A percentile compares a stretch with the other conserved stretches of the same genome.
These are phyloP conservation scores for Hyphopichia burtonii DNA, from an alignment of 1,139 yeast species.

Conservation along the genomic window DNA sequence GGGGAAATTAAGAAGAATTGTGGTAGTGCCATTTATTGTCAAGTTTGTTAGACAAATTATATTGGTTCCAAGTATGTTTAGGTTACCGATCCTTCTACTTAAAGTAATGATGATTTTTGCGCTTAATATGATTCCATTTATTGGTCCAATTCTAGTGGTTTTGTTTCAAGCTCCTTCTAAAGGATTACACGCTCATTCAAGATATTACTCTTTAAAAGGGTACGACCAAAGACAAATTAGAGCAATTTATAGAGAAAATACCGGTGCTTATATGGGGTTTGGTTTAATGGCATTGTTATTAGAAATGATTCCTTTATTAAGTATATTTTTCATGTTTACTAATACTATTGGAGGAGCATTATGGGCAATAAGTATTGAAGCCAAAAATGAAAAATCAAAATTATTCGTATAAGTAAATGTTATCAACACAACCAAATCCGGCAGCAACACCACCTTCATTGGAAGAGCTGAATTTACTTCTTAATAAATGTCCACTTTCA, in stretches of 20 bases:
- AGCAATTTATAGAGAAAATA: slow-evolving; percentile 24
- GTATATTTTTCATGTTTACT: slow-evolving; percentile 62
- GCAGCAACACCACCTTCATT: slow-evolving; percentile 99
- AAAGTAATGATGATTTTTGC: slow-evolving; percentile 31
- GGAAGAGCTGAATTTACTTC: slow-evolving; percentile 83
- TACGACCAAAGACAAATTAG: slow-evolving; percentile 41
- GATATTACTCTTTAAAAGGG: slow-evolving; percentile 64
- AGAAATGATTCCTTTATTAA: slow-evolving; percentile 61
- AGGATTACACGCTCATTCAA: slow-evolving; percentile 53
- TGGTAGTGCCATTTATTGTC: slow-evolving; percentile 30
- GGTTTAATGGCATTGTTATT: slow-evolving; percentile 59
- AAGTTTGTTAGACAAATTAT: slow-evolving; percentile 22
- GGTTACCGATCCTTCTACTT: slow-evolving; percentile 22
- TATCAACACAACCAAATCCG: slow-evolving; percentile 95
- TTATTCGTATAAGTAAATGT: slow-evolving; percentile 47
- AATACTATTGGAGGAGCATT: slow-evolving; percentile 71
- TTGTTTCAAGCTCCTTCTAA: slow-evolving; percentile 57
- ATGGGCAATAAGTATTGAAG: slow-evolving; percentile 53
- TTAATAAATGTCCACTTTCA: slow-evolving; percentile 77
- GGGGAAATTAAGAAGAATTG: slow-evolving; percentile 40
- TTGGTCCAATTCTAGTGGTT: slow-evolving; percentile 60
- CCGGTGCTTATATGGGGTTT: slow-evolving; percentile 44
- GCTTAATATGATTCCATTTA: slow-evolving; percentile 54
- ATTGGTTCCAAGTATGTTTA: slow-evolving; percentile 23
- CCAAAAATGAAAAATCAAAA: slow-evolving; percentile 7